These are phyloP conservation scores for Eucalyptus pauciflora DNA, from an alignment of 345 rosid species.

Conservation along the genomic window DNA sequence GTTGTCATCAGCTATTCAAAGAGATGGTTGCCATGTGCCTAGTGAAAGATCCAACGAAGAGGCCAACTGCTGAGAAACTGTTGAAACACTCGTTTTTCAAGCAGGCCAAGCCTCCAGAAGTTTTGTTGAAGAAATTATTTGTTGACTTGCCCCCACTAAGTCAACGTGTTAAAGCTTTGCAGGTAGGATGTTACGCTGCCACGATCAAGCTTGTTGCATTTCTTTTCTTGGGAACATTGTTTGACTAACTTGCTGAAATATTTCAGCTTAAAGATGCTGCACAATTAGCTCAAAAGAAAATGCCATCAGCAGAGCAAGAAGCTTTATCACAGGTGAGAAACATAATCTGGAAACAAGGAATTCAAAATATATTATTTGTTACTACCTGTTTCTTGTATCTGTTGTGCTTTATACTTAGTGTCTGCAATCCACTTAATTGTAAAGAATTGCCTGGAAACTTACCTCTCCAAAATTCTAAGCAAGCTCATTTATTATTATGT, in stretches of 20 bases:
- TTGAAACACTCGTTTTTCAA: conserved; percentile 89
- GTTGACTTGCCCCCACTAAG: conserved; percentile 84
- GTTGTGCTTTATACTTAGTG: neutral
- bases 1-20: conserved; percentile 98
- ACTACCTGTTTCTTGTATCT: neutral
- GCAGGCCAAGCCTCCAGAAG: conserved; percentile 84
- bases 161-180: conserved; percentile 92
- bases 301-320: conserved; percentile 97
- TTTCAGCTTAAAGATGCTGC: conserved; percentile 91
- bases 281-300: conserved; percentile 82
- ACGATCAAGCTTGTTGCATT: neutral
- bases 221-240: neutral
- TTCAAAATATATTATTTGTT: neutral
- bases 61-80: conserved; percentile 96
- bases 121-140: conserved; percentile 66
- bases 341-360: neutral
- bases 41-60: conserved; percentile 96
- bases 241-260: conserved; percentile 4
- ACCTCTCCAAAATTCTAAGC: neutral
- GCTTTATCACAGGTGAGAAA: conserved; percentile 73
- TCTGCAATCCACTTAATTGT: neutral
- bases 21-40: conserved; percentile 99
- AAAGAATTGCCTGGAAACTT: neutral
- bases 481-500: neutral
- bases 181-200: conserved; percentile 27